Percentiles rank a stretch among this genome's conserved stretches.
phyloP scores from a whole-genome alignment of 1,284 basidiomycete genomes.

The Trichosporon faecale region DNA sequence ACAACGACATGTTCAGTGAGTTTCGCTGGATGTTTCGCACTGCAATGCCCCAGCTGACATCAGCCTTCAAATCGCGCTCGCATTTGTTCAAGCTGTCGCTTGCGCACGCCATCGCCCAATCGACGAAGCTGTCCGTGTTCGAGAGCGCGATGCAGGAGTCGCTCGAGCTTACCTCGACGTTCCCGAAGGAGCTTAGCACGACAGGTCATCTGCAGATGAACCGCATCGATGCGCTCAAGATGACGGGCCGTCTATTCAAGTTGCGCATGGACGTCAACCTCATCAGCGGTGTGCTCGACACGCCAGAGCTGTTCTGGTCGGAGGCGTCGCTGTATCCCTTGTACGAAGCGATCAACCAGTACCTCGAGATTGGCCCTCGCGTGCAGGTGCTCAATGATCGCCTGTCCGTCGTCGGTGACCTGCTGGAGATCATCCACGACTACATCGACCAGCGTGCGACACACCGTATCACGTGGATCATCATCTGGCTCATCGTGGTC shows the following conservation, averaged over 20 bases:
- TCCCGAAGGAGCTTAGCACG: constrained; percentile 78
- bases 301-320: constrained; percentile 92
- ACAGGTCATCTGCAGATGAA: constrained; percentile 75
- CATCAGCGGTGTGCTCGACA: constrained; percentile 89
- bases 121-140: constrained; percentile 84
- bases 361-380: constrained; percentile 84
- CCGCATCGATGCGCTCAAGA: constrained; percentile 75
- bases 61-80: constrained; percentile 83
- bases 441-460: constrained; percentile 87
- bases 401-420: constrained; percentile 78
- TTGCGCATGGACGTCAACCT: constrained; percentile 86
- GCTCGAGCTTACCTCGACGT: constrained; percentile 73
- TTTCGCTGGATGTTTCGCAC: neutral
- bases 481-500: constrained; percentile 89
- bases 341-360: constrained; percentile 90
- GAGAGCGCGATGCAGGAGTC: constrained; percentile 77
- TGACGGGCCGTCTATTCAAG: constrained; percentile 86
- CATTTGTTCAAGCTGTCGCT: constrained; percentile 73
- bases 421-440: constrained; percentile 88
- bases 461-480: constrained; percentile 91
- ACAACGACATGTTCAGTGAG: constrained; percentile 58
- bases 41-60: constrained; percentile 52
- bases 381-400: constrained; percentile 88
- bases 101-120: constrained; percentile 90
- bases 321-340: constrained; percentile 84